A percentile compares a stretch with the other conserved stretches of the same genome.
Conservation (phyloP, 2,329 filamentous ascomycete species). For the Byssothecium circinans region DNA sequence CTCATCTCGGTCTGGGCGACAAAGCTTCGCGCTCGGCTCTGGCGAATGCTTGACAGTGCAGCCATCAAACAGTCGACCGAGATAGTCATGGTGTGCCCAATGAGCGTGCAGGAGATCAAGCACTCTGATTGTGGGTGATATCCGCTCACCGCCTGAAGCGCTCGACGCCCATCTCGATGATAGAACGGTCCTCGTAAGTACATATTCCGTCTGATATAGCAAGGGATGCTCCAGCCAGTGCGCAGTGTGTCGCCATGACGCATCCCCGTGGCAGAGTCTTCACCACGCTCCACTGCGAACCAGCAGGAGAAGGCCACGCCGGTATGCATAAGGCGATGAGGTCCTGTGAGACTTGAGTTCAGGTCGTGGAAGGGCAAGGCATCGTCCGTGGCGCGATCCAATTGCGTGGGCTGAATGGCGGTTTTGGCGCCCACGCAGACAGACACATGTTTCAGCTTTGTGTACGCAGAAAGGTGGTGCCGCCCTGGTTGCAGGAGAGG, state of each 20-base stretch:
- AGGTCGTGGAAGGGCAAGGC: neutral
- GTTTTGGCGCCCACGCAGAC: slow-evolving; percentile 10
- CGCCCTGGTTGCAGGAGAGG: neutral
- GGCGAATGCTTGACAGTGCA: slow-evolving; percentile 7
- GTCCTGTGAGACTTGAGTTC: neutral
- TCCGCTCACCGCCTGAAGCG: slow-evolving; percentile 15
- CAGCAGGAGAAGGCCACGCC: slow-evolving; percentile 5
- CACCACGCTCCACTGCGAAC: neutral
- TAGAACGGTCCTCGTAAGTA: neutral
- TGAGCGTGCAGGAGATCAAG: neutral
- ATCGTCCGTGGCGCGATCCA: slow-evolving; percentile 8
- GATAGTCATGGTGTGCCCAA: slow-evolving; percentile 7
- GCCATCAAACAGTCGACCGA: slow-evolving; percentile 8
- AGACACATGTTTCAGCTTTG: slow-evolving; percentile 16
- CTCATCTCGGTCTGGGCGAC: slow-evolving; percentile 6
- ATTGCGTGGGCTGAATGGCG: slow-evolving; percentile 5
- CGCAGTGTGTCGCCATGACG: neutral
- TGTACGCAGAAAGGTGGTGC: slow-evolving; percentile 3
- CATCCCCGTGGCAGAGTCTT: neutral
- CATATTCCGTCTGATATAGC: slow-evolving; percentile 8
- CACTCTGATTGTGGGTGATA: neutral
- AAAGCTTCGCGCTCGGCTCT: slow-evolving; percentile 13
- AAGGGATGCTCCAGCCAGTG: too few relatives aligned
- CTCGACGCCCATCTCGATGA: too few relatives aligned
- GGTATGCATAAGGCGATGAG: neutral